Percentiles rank a stretch among this genome's conserved stretches.
Conservation (phyloP, 352 stramenopile species). For the Pythium diclinum region DNA sequence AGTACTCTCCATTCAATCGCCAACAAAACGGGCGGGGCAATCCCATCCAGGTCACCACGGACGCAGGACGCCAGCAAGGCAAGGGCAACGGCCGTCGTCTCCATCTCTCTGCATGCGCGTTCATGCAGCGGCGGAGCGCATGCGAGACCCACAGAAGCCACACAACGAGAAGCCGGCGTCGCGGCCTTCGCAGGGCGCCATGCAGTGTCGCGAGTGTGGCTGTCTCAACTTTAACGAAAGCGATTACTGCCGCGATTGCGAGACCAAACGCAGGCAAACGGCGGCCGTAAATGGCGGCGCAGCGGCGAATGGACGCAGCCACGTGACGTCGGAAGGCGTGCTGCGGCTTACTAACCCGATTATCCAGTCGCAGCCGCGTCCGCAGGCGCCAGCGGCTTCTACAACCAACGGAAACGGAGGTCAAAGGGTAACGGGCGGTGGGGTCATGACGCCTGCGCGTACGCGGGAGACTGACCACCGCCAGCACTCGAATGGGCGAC, state of each 20-base stretch:
- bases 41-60: not conserved
- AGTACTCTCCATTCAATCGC: not conserved
- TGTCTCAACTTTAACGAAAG: constrained; percentile 44
- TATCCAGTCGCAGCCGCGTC: not conserved
- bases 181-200: not conserved
- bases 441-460: not conserved
- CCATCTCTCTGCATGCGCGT: not conserved
- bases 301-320: not conserved
- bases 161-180: not conserved
- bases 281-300: not conserved
- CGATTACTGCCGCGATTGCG: constrained; percentile 34
- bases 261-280: not conserved
- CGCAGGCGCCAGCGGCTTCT: not conserved
- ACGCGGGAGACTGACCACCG: not conserved
- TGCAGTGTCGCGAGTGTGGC: constrained; percentile 35
- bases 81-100: not conserved
- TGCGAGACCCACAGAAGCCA: not conserved
- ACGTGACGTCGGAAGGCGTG: not conserved
- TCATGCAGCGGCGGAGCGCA: not conserved
- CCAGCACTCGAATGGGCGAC: not conserved
- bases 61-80: not conserved
- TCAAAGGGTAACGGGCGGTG: not conserved
- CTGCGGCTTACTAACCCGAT: constrained; percentile 10
- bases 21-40: not conserved
- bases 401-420: not conserved